Evolutionary conservation across 2,329 filamentous ascomycete genomes (phyloP).

Genomic region (Colletotrichum sublineola): DNA sequence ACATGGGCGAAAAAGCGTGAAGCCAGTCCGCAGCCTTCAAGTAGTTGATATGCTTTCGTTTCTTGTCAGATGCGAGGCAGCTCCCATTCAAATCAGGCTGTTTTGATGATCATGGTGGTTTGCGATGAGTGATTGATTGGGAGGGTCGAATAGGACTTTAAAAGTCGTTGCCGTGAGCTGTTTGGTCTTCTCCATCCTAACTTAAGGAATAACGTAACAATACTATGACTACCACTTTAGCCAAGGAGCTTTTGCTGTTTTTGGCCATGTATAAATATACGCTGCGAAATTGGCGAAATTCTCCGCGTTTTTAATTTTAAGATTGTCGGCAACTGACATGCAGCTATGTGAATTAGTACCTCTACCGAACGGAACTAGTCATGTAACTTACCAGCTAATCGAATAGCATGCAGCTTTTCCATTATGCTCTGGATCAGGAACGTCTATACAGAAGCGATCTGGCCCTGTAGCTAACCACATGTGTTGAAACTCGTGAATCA

Average conservation of each 20-base stretch:
- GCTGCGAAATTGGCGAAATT: not conserved
- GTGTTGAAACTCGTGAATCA: not conserved
- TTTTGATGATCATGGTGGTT: conserved; percentile 47
- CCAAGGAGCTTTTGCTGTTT: not conserved
- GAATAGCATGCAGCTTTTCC: not conserved
- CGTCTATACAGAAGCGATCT: not conserved
- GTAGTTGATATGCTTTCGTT: too few species aligned
- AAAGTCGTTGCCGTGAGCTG: conserved; percentile 47
- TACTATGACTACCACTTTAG: too few species aligned
- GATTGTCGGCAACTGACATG: not conserved
- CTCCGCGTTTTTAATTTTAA: not conserved
- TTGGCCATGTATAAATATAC: not conserved
- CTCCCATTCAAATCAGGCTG: too few species aligned
- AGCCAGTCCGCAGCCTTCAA: too few species aligned
- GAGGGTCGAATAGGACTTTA: conserved; percentile 44
- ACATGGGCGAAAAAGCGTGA: too few species aligned
- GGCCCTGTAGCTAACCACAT: not conserved
- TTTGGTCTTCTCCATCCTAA: conserved; percentile 45
- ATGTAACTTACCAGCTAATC: not conserved
- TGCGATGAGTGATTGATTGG: conserved; percentile 31
- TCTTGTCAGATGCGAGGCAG: too few species aligned
- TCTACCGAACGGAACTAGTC: not conserved
- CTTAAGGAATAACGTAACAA: too few species aligned
- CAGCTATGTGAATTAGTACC: not conserved
- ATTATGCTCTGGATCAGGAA: not conserved